Base-by-base conservation (phyloP, 2,329 filamentous ascomycete species). In the Fusarium incarnatum region DNA sequence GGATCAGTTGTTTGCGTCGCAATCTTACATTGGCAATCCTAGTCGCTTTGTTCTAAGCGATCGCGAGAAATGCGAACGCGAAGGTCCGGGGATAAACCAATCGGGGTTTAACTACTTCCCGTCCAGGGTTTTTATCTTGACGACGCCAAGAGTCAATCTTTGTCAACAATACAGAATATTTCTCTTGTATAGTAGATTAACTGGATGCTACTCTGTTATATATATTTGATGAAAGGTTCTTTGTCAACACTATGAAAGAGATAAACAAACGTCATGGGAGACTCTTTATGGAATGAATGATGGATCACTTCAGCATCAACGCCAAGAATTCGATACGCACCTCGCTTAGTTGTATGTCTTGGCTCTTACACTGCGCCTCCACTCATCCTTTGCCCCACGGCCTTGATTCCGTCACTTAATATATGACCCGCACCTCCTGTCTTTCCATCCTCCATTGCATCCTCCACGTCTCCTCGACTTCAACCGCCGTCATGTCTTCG, bases 351-450 rank as follows among this genome's bases (percentile, higher is more conserved):
- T 25, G 13, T 34, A 2, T 8, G 45, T 48, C 63, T 66, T 66
- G 55, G 63, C 63, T 66, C 27, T 42, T 32, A 28, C 23, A 60
- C 62, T 66, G 61, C 45, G 59, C 61, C 61, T 52, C 61, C 61
- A 64, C 61, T 49, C 27, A 27, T 16, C n/a, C 60, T 64, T 58
- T 58, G 41, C 27, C 62, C 62, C 54, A 47, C 54, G 45, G 45
- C 34, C 16, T 2, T 8, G 40, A n/a, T 3, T 23, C 23, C 34
- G 10, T 40, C 20, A 25, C 40, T 62, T 22, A 61, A 4, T 61
- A 42, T 47, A 40, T 40, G 32, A 28, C 32, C 45, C 41, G 34
- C 20, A 22, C 30, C 45, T 49, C n/a, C 45, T 44, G 28, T 12
- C 46, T 22, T 3, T 8, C 8, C 32, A 34, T 34, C 5, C 32